Conservation (phyloP, 768 basidiomycete species). For the Lyophyllum decastes region DNA sequence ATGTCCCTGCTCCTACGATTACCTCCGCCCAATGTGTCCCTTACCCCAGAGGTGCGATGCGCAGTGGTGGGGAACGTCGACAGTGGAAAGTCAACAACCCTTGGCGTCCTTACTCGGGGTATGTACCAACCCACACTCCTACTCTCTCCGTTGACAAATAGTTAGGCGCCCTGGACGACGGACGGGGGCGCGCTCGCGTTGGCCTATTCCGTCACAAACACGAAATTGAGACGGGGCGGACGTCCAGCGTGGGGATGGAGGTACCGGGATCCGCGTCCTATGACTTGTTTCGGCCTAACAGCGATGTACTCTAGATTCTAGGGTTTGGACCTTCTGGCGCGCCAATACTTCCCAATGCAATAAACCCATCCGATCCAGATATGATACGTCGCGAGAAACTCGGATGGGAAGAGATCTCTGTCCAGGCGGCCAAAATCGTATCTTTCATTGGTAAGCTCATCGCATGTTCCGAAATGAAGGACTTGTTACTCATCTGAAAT, state of each 20-base stretch:
- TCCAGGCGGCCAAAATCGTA: slow-evolving; percentile 87
- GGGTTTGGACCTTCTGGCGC: slow-evolving; percentile 80
- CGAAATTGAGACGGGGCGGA: slow-evolving; percentile 94
- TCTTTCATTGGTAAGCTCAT: slow-evolving; percentile 76
- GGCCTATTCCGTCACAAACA: slow-evolving; percentile 96
- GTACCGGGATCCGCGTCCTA: slow-evolving; percentile 35
- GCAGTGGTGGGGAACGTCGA: slow-evolving; percentile 96
- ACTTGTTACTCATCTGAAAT: background rate
- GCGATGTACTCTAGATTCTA: slow-evolving; percentile 59
- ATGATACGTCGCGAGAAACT: slow-evolving; percentile 81
- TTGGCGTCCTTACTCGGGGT: slow-evolving; percentile 95
- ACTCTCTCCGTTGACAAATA: slow-evolving; percentile 18
- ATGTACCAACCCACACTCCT: slow-evolving; percentile 16
- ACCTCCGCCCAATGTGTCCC: slow-evolving; percentile 72
- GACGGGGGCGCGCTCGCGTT: slow-evolving; percentile 80
- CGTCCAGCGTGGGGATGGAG: slow-evolving; percentile 97
- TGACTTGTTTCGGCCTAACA: background rate
- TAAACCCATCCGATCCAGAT: slow-evolving; percentile 59
- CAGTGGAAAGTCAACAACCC: slow-evolving; percentile 91
- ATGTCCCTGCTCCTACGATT: slow-evolving; percentile 66
- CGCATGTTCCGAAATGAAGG: background rate
- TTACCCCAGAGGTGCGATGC: slow-evolving; percentile 90
- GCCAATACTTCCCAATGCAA: slow-evolving; percentile 74
- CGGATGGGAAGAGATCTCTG: slow-evolving; percentile 94
- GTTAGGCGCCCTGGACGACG: slow-evolving; percentile 76